Conservation (phyloP, 1,284 basidiomycete genomes). For the Pholiota adiposa region DNA sequence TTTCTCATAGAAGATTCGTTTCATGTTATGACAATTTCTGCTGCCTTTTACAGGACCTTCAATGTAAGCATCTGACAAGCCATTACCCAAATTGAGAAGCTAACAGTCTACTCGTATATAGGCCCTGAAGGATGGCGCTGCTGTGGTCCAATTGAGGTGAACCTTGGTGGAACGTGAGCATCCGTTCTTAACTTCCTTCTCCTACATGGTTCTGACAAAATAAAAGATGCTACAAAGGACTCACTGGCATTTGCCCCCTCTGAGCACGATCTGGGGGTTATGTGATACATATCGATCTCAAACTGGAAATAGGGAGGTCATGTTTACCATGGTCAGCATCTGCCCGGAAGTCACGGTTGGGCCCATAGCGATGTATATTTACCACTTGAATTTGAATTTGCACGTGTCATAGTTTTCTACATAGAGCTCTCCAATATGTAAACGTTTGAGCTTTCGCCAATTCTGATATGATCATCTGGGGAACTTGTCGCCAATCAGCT, state of each 20-base stretch:
- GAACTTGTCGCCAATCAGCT: too few relatives aligned
- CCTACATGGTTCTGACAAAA: not conserved
- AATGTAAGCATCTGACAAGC: not conserved
- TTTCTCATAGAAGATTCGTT: not conserved
- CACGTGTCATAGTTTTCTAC: too few relatives aligned
- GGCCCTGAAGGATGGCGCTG: constrained; percentile 7
- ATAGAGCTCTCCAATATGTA: too few relatives aligned
- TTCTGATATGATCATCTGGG: too few relatives aligned
- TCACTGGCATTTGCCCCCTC: constrained; percentile 1
- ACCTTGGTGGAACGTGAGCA: constrained; percentile 5
- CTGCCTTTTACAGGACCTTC: not conserved
- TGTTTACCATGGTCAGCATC: not conserved
- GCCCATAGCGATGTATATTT: too few relatives aligned
- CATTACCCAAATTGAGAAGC: not conserved
- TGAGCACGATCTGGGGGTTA: not conserved
- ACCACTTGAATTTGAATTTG: too few relatives aligned
- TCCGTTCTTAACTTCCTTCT: not conserved
- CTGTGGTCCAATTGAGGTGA: not conserved
- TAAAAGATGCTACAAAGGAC: not conserved
- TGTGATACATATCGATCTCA: not conserved
- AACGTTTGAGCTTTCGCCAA: too few relatives aligned
- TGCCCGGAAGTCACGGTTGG: too few relatives aligned
- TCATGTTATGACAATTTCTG: too few relatives aligned
- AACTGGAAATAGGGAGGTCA: not conserved
- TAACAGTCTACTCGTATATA: not conserved